Evolutionary conservation across 306 rosid species (phyloP).

Genomic region (Cajanus cajan): DNA sequence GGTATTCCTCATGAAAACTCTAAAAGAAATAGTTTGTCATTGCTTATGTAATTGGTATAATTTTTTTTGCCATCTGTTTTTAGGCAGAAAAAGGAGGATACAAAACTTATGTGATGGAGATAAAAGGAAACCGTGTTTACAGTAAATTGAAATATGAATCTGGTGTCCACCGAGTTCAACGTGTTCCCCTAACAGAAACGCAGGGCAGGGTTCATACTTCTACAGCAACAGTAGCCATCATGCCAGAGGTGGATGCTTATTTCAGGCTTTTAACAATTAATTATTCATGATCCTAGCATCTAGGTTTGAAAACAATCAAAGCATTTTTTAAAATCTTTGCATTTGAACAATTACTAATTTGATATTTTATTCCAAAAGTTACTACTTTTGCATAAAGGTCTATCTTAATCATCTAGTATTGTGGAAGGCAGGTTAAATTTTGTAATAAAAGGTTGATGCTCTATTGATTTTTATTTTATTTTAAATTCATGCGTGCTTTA

Average conservation of each 20-base stretch:
- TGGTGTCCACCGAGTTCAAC: conserved; percentile 98
- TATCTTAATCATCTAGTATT: conserved; percentile 12
- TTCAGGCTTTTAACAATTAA: conserved; percentile 21
- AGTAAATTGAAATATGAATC: conserved; percentile 94
- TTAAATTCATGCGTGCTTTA: conserved; percentile 23
- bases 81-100: conserved; percentile 97
- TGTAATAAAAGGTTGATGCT: not conserved
- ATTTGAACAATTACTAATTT: conserved; percentile 4
- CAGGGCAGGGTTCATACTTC: conserved; percentile 99
- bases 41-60: conserved; percentile 23
- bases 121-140: conserved; percentile 87
- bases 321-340: conserved; percentile 12
- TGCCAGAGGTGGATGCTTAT: conserved; percentile 85
- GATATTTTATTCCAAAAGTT: conserved; percentile 31
- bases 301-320: conserved; percentile 4
- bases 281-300: conserved; percentile 10
- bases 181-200: conserved; percentile 95
- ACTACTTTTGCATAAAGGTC: not conserved
- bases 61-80: conserved; percentile 20
- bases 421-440: conserved; percentile 16
- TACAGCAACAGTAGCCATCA: conserved; percentile 97
- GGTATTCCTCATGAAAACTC: conserved; percentile 42
- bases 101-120: conserved; percentile 95
- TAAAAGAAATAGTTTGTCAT: conserved; percentile 6
- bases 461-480: not conserved